Evolutionary conservation across 2,329 filamentous ascomycete genomes (phyloP), one percentile per base, ranked within the genome.

Genomic region (Venturia nashicola): DNA sequence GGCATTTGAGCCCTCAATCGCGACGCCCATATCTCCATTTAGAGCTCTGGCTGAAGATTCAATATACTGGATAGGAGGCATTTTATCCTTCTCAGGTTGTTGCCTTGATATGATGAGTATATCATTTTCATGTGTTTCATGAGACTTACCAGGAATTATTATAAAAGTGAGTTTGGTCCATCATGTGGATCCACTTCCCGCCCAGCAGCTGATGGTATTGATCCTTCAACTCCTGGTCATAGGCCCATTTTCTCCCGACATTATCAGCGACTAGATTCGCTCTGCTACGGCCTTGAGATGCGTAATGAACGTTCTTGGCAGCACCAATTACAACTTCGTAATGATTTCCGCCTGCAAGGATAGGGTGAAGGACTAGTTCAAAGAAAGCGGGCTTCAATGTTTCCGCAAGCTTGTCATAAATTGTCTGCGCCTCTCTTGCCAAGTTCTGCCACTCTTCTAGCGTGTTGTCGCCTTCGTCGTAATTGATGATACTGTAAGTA

Each of bases 81-180:
- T 79, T 0, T 81, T 81, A 70, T 90, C 87, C 42, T 86, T 78
- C 86, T 89, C 89, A 0, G 87, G 86, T 71, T 89, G 86, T 73
- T 90, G 87, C 86, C 86, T 74, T 83, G 71, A 79, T 43, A 2
- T 7, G 20, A 23, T 40, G 3, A 57, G 32, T 12, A 5, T 43
- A 2, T n/a, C 7, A 5, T 23, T 5, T 23, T 8, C 32, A 42
- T 55, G 16, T 8, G 2, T 23, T 27, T 5, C n/a, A 11, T 18
- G 34, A 27, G 54, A 62, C 44, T 67, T 66, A 74, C 73, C 74
- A 76, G 66, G 74, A 75, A 14, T 74, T 71, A 63, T 76, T 75
- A 16, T 73, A 73, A n/a, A 76, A 64, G 69, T 76, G 74, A 6
- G 74, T 75, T 63, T 76, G 74, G 40, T 76, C 70, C 66, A 71